phyloP scores from a whole-genome alignment of 2,329 filamentous ascomycete species.

The Iodosphaeria phyllophila region DNA sequence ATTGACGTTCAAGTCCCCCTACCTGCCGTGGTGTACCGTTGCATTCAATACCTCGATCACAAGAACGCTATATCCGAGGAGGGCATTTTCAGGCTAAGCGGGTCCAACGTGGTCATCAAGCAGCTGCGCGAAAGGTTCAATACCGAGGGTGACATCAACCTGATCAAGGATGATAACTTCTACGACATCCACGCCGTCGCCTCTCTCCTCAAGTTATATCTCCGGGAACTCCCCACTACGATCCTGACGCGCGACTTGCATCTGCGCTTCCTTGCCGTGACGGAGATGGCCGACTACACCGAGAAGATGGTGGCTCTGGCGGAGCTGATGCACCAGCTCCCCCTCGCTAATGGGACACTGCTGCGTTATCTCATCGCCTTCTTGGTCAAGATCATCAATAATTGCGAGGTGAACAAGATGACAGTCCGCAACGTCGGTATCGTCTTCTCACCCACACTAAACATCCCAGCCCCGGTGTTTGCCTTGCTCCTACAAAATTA shows the following conservation, averaged over 20 bases:
- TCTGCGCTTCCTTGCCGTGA: slow-evolving; percentile 68
- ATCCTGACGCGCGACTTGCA: slow-evolving; percentile 85
- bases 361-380: slow-evolving; percentile 75
- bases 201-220: slow-evolving; percentile 80
- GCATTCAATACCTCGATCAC: slow-evolving; percentile 76
- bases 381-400: slow-evolving; percentile 80
- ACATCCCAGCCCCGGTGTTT: slow-evolving; percentile 89
- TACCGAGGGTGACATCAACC: slow-evolving; percentile 73
- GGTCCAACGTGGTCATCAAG: slow-evolving; percentile 92
- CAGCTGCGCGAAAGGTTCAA: slow-evolving; percentile 86
- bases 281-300: slow-evolving; percentile 54
- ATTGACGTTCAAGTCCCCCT: slow-evolving; percentile 55
- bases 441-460: slow-evolving; percentile 91
- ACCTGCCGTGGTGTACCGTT: slow-evolving; percentile 86
- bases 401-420: slow-evolving; percentile 90
- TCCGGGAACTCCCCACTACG: slow-evolving; percentile 78
- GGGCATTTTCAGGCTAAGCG: slow-evolving; percentile 89
- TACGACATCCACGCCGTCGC: slow-evolving; percentile 95
- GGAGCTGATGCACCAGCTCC: slow-evolving; percentile 62
- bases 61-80: slow-evolving; percentile 74
- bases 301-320: slow-evolving; percentile 66
- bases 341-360: slow-evolving; percentile 61
- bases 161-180: slow-evolving; percentile 65
- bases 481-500: slow-evolving; percentile 88
- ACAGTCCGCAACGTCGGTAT: slow-evolving; percentile 94